Evolutionary conservation across 2,329 filamentous ascomycete genomes (phyloP).

Genomic region (Fusarium keratoplasticum): DNA sequence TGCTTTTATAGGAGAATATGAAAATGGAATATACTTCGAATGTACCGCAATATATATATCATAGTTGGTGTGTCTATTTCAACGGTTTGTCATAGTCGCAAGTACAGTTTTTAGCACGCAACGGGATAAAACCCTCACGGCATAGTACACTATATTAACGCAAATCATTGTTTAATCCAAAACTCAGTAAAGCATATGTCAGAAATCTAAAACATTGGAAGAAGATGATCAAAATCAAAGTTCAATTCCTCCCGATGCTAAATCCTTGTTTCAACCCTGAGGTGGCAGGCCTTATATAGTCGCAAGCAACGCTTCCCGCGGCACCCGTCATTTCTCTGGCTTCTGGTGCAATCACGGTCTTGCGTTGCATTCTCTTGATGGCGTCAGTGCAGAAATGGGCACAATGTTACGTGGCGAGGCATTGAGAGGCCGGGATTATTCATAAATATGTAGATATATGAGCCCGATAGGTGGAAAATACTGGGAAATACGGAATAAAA

Average conservation of each 20-base stretch:
- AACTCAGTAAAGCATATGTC: neutral
- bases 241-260: neutral
- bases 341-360: neutral
- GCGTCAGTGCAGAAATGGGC: neutral
- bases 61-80: neutral
- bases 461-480: neutral
- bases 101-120: neutral
- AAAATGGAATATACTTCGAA: neutral
- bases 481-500: neutral
- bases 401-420: neutral
- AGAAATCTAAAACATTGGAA: neutral
- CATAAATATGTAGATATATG: neutral
- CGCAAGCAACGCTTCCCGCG: no score
- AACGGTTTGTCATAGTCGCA: neutral
- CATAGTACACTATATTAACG: neutral
- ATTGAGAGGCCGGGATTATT: neutral
- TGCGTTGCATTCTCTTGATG: neutral
- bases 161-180: neutral
- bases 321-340: neutral
- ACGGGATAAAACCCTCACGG: neutral
- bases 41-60: neutral
- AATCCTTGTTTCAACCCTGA: neutral
- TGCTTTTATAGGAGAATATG: neutral
- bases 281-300: neutral
- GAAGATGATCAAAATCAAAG: neutral